Conservation (phyloP, 2,329 filamentous ascomycete species). For the Fusarium subtropicale region DNA sequence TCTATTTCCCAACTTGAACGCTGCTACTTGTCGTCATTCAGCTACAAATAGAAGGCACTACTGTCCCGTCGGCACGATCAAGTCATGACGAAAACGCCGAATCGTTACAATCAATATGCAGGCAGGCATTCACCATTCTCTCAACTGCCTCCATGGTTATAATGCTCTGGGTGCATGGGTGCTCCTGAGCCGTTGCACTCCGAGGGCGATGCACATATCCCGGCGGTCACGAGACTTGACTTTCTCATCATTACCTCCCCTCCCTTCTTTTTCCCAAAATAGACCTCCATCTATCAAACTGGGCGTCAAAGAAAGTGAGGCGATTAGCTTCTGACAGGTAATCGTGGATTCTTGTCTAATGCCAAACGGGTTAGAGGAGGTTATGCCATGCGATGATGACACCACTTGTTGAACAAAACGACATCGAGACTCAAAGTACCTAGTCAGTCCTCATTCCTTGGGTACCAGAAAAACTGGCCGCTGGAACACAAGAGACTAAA, state of each 20-base stretch:
- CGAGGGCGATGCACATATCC: background rate
- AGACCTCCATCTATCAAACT: slow-evolving; percentile 4
- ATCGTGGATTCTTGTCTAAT: slow-evolving; percentile 24
- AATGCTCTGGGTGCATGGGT: too few species aligned
- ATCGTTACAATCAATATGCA: background rate
- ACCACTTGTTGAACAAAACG: slow-evolving; percentile 16
- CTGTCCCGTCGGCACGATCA: background rate
- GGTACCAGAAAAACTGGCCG: too few species aligned
- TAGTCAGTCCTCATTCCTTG: too few species aligned
- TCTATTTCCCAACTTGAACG: background rate
- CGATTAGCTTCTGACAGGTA: slow-evolving; percentile 15
- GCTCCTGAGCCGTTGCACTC: too few species aligned
- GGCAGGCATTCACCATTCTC: background rate
- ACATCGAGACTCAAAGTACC: slow-evolving; percentile 6
- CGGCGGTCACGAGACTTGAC: background rate
- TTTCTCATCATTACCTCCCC: background rate
- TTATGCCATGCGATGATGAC: slow-evolving; percentile 27
- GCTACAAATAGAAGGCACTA: background rate
- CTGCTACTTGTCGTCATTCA: background rate
- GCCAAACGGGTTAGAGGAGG: slow-evolving; percentile 36
- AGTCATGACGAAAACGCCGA: background rate
- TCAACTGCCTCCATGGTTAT: background rate
- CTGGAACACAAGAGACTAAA: too few species aligned
- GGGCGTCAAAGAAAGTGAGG: slow-evolving; percentile 33
- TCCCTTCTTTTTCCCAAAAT: background rate